Evolutionary conservation across 495 filamentous ascomycete genomes (phyloP), one percentile per base, ranked within the genome.

Genomic region (Penicillium turbatum): DNA sequence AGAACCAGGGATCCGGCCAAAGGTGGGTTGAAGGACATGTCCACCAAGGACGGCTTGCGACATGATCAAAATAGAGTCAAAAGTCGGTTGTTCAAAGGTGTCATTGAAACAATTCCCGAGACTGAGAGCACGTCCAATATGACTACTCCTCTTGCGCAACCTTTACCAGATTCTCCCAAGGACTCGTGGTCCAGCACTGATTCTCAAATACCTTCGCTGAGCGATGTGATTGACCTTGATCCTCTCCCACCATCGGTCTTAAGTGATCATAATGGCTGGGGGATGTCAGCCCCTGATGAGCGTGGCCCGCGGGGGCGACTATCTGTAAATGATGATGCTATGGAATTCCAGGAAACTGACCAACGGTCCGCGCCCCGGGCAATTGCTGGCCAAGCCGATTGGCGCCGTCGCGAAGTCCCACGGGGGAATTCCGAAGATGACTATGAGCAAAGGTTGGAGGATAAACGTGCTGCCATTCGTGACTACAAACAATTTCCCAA

Each of bases 41-140:
- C 49, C 37, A 75, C 69, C 48, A 72, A 65, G 54, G 73, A 70
- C 65, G 69, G 62, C 59, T 0, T 67, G 67, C 10, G 72, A 72
- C 17, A 78, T 49, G 70, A 70, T 30, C 70, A 67, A 17, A 65
- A 67, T 13, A 72, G 71, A 51, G 64, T 71, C 45, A 75, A 73
- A 54, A 72, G 57, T 30, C 69, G 71, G n/a, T 41, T 75, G 40
- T 74, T 76, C 56, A 76, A 76, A 57, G 70, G 68, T 0, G 68
- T 77, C 17, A 71, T 75, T 55, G 71, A 77, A 17, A 63, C 63
- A 19, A 73, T 73, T 8, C 53, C 66, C 34, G 85, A 88, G 51
- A 68, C 79, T 12, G 86, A 89, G 45, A 87, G 81, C 66, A 84
- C 83, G 35, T 93, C 89, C 1, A 90, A 87, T 53, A 80, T 89